Percentiles rank a stretch among this genome's conserved stretches.
These are phyloP conservation scores for Tetrapyrgos nigripes DNA, from an alignment of 1,284 basidiomycete species.

Conservation along the genomic window DNA sequence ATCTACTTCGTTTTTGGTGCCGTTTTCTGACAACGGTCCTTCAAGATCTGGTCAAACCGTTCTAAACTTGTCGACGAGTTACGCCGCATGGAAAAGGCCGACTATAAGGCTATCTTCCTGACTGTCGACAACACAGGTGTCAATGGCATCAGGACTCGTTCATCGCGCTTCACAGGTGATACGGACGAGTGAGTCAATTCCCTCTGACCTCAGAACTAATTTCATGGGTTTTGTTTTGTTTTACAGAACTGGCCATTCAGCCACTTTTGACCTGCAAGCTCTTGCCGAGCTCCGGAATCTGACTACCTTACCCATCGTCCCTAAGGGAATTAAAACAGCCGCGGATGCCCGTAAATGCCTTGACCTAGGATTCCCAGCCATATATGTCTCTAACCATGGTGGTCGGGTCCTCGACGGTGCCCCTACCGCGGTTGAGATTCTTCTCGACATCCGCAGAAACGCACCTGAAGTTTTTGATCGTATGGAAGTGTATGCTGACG, in stretches of 20 bases:
- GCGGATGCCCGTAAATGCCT: constrained; percentile 40
- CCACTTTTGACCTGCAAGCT: constrained; percentile 26
- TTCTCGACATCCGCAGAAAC: constrained; percentile 36
- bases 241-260: constrained; percentile 27
- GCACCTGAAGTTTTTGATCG: constrained; percentile 32
- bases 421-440: constrained; percentile 38
- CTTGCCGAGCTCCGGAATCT: constrained; percentile 33
- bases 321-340: constrained; percentile 36
- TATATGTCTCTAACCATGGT: constrained; percentile 43
- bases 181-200: constrained; percentile 18
- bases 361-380: constrained; percentile 39
- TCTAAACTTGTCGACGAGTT: constrained; percentile 28
- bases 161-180: constrained; percentile 24
- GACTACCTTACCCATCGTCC: constrained; percentile 32
- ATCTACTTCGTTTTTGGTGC: no score
- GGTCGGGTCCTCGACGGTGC: constrained; percentile 43
- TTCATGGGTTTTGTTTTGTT: neutral
- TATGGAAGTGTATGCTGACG: constrained; percentile 38
- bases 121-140: constrained; percentile 40
- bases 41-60: constrained; percentile 27
- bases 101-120: constrained; percentile 38
- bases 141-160: constrained; percentile 32
- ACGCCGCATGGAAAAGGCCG: constrained; percentile 28
- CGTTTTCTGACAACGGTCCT: no score
- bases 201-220: neutral